These are phyloP conservation scores for Litchi chinensis DNA, from an alignment of 345 rosid species.

Conservation along the genomic window DNA sequence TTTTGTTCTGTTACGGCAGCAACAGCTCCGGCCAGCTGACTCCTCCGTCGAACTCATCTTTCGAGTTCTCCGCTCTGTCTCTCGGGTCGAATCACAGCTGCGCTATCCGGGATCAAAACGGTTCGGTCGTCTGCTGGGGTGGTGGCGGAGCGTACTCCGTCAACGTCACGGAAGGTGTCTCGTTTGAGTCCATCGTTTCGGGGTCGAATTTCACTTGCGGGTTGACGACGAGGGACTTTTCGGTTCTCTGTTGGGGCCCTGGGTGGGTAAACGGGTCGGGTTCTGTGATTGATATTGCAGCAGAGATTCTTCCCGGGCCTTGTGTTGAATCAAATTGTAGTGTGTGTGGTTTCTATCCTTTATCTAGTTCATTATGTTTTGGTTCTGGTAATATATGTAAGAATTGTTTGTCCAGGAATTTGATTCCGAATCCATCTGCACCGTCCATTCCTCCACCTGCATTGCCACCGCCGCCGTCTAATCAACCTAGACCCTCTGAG, in stretches of 20 bases:
- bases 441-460: slow-evolving; percentile 13
- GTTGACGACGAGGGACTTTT: slow-evolving; percentile 39
- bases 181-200: slow-evolving; percentile 68
- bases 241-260: slow-evolving; percentile 76
- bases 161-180: slow-evolving; percentile 30
- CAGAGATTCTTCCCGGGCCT: slow-evolving; percentile 68
- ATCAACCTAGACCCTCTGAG: slow-evolving; percentile 31
- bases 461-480: slow-evolving; percentile 7
- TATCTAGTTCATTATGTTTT: slow-evolving; percentile 50
- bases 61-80: slow-evolving; percentile 50
- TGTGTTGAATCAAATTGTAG: slow-evolving; percentile 53
- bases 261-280: slow-evolving; percentile 42
- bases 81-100: slow-evolving; percentile 70
- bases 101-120: slow-evolving; percentile 46
- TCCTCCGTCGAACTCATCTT: slow-evolving; percentile 40
- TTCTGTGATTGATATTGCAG: slow-evolving; percentile 31
- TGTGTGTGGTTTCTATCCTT: slow-evolving; percentile 50
- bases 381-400: slow-evolving; percentile 59
- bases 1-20: slow-evolving; percentile 56
- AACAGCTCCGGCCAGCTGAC: slow-evolving; percentile 59
- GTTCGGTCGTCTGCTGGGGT: slow-evolving; percentile 82
- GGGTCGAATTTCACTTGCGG: slow-evolving; percentile 78
- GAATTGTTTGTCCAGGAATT: slow-evolving; percentile 26
- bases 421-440: slow-evolving; percentile 14
- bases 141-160: slow-evolving; percentile 41